phyloP scores from a whole-genome alignment of 306 rosid species.

The Heteromeles arbutifolia region DNA sequence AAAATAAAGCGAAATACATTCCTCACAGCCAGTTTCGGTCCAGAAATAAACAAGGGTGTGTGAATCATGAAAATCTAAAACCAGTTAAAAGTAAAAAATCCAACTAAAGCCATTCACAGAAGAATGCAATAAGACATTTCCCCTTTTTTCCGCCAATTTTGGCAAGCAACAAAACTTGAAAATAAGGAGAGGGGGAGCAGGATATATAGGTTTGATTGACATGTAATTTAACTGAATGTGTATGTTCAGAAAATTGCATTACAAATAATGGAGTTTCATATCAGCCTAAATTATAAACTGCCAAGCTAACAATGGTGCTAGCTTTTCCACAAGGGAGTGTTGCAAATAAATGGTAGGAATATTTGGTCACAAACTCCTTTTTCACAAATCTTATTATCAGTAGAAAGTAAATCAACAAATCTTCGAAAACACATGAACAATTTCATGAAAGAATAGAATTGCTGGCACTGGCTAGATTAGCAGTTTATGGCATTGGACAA shows the following conservation, averaged over 20 bases:
- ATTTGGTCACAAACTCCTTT: neutral
- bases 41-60: too few species aligned
- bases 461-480: too few species aligned
- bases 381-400: neutral
- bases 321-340: neutral
- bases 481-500: neutral
- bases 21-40: too few species aligned
- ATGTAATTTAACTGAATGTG: neutral
- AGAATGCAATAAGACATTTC: too few species aligned
- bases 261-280: neutral
- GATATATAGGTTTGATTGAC: neutral
- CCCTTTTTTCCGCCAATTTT: too few species aligned
- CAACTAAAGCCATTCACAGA: too few species aligned
- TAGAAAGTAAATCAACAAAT: neutral
- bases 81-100: too few species aligned
- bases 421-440: neutral
- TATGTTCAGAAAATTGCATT: neutral
- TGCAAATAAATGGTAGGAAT: neutral
- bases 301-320: neutral
- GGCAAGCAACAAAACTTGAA: too few species aligned
- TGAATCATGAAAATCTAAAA: too few species aligned
- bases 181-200: too few species aligned
- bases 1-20: too few species aligned
- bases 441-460: neutral
- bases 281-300: neutral